These are phyloP conservation scores for Atkinsonella hypoxylon DNA, from an alignment of 2,329 filamentous ascomycete species.

Conservation along the genomic window DNA sequence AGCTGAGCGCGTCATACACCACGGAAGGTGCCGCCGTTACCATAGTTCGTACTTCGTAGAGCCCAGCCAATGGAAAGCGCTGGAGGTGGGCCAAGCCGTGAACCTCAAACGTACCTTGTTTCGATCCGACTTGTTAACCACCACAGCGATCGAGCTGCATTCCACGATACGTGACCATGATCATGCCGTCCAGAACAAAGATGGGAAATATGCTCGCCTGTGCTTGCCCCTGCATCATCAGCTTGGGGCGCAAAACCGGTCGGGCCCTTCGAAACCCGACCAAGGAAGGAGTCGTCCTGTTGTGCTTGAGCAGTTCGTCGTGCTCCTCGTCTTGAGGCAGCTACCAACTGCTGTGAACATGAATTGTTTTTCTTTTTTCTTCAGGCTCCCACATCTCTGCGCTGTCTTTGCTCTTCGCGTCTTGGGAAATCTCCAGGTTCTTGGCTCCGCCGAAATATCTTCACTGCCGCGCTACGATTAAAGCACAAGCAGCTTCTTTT, in stretches of 20 bases:
- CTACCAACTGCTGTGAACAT: neutral
- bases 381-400: neutral
- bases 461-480: too few species aligned
- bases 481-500: too few species aligned
- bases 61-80: neutral
- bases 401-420: neutral
- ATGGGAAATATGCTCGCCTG: neutral
- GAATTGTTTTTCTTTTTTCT: neutral
- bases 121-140: slow-evolving; percentile 3
- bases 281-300: neutral
- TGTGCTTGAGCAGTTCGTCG: neutral
- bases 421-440: neutral
- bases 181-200: neutral
- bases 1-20: too few species aligned
- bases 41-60: neutral
- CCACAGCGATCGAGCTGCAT: neutral
- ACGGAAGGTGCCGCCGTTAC: neutral
- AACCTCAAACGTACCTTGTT: slow-evolving; percentile 5
- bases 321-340: neutral
- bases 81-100: neutral
- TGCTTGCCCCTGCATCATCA: neutral
- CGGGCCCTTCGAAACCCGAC: neutral
- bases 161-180: neutral
- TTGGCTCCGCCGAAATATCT: too few species aligned
- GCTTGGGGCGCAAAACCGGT: neutral